Conservation (phyloP, 768 basidiomycete species). For the Tulasnella sp. region DNA sequence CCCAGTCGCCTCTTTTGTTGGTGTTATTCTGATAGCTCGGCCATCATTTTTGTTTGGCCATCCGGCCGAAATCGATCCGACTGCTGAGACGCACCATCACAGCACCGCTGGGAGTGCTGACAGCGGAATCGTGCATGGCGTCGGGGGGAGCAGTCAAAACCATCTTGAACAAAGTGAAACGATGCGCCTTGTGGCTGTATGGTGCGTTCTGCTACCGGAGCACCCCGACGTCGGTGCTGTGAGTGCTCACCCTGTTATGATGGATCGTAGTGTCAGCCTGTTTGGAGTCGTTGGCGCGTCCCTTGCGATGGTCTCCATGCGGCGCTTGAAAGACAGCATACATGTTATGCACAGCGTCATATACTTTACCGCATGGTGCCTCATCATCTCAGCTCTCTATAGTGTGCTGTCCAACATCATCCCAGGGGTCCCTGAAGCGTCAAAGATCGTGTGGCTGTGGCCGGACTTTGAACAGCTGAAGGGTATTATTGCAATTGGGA, state of each 20-base stretch:
- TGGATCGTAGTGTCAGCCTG: slow-evolving; percentile 7
- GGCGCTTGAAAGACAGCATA: neutral
- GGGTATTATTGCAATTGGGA: slow-evolving; percentile 11
- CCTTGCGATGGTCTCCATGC: slow-evolving; percentile 11
- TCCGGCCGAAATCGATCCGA: neutral
- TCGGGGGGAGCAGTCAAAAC: neutral
- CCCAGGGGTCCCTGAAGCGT: neutral
- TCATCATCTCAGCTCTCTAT: slow-evolving; percentile 6
- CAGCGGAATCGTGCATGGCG: neutral
- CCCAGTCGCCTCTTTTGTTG: slow-evolving; percentile 7
- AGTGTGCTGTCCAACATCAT: neutral
- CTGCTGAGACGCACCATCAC: neutral
- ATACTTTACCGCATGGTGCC: slow-evolving; percentile 18
- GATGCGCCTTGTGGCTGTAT: slow-evolving; percentile 7
- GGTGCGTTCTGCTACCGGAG: neutral
- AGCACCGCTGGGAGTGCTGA: neutral
- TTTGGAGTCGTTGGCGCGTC: slow-evolving; percentile 16
- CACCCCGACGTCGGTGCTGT: neutral
- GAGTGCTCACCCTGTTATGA: neutral
- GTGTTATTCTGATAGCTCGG: slow-evolving; percentile 23
- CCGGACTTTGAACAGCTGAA: neutral
- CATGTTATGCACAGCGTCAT: slow-evolving; percentile 18
- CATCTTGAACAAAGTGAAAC: neutral
- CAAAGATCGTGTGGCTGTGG: slow-evolving; percentile 12
- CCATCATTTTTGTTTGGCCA: slow-evolving; percentile 20